Conservation (phyloP, 2,329 filamentous ascomycete species). For the Diplodia intermedia region DNA sequence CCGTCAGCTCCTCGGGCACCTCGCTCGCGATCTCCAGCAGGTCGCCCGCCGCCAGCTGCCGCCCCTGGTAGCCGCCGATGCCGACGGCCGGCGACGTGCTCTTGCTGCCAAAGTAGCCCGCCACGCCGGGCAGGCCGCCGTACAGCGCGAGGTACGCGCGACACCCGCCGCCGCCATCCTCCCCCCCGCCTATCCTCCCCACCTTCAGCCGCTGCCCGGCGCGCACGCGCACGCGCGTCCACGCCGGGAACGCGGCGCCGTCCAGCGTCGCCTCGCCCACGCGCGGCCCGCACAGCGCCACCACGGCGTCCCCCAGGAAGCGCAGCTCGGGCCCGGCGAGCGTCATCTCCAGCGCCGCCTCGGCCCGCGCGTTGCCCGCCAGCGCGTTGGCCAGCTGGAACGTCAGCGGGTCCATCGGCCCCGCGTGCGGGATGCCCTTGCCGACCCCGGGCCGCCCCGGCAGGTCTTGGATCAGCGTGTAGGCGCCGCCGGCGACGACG, state of each 20-base stretch:
- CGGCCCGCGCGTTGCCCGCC: conserved; percentile 61
- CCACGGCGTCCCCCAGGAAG: conserved; percentile 61
- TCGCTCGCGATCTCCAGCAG: conserved; percentile 53
- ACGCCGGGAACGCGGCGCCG: conserved; percentile 59
- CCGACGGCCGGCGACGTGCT: conserved; percentile 64
- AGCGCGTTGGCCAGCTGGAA: conserved; percentile 66
- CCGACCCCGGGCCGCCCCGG: conserved; percentile 64
- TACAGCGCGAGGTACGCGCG: conserved; percentile 65
- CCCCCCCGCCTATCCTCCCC: conserved; percentile 54
- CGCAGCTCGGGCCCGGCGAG: conserved; percentile 64
- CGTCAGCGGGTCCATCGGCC: conserved; percentile 68
- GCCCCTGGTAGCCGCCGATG: conserved; percentile 67
- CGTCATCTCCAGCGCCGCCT: conserved; percentile 66
- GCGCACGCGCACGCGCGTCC: conserved; percentile 59
- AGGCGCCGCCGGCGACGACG: conserved; percentile 62
- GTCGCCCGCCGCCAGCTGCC: conserved; percentile 62
- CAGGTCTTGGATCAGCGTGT: conserved; percentile 66
- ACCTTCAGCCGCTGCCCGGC: conserved; percentile 62
- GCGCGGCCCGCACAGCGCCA: conserved; percentile 64
- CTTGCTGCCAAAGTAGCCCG: conserved; percentile 65
- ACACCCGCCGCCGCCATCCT: conserved; percentile 52
- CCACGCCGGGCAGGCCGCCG: conserved; percentile 61
- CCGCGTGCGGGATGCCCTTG: conserved; percentile 64
- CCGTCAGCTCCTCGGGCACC: conserved; percentile 41
- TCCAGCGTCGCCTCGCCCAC: conserved; percentile 60